Percentiles rank a stretch among this genome's conserved stretches.
phyloP scores from a whole-genome alignment of 176 grass and related monocot species.

The Oryza rufipogon region DNA sequence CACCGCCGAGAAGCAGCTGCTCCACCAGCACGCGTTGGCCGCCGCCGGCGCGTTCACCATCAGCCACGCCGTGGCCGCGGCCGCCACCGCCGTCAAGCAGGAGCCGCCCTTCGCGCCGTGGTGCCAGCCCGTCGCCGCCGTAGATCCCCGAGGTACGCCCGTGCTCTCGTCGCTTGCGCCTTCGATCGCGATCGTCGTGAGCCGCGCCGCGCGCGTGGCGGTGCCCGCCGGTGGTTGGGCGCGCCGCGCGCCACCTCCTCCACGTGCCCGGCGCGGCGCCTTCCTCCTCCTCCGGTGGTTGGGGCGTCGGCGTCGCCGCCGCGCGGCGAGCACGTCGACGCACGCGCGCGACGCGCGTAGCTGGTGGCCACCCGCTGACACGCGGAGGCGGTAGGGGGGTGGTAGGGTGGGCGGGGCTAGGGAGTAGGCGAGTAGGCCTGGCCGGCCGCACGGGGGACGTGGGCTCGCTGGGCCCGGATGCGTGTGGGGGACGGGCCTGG shows the following conservation, averaged over 20 bases:
- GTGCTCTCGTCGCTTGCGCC: no score
- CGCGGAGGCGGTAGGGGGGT: conserved; percentile 6
- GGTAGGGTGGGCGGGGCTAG: conserved; percentile 42
- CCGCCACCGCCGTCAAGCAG: conserved; percentile 36
- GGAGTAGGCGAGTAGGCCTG: conserved; percentile 5
- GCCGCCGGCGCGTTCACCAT: conserved; percentile 71
- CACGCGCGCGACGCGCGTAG: background rate
- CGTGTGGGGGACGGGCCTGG: background rate
- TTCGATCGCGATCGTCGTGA: background rate
- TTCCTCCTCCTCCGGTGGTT: background rate
- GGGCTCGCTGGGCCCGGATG: background rate
- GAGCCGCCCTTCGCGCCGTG: conserved; percentile 53
- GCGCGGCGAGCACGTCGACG: background rate
- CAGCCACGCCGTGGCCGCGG: conserved; percentile 32
- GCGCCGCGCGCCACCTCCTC: background rate
- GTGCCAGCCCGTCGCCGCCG: conserved; percentile 37
- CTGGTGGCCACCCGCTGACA: background rate
- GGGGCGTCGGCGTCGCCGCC: conserved; percentile 11
- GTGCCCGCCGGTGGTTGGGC: background rate
- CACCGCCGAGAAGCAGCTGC: conserved; percentile 30
- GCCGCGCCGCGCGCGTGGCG: background rate
- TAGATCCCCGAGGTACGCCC: conserved; percentile 52
- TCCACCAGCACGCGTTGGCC: conserved; percentile 53
- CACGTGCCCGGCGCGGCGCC: background rate
- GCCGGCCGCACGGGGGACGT: background rate